Evolutionary conservation across 2,329 filamentous ascomycete genomes (phyloP).

Genomic region (Ustulina deusta): DNA sequence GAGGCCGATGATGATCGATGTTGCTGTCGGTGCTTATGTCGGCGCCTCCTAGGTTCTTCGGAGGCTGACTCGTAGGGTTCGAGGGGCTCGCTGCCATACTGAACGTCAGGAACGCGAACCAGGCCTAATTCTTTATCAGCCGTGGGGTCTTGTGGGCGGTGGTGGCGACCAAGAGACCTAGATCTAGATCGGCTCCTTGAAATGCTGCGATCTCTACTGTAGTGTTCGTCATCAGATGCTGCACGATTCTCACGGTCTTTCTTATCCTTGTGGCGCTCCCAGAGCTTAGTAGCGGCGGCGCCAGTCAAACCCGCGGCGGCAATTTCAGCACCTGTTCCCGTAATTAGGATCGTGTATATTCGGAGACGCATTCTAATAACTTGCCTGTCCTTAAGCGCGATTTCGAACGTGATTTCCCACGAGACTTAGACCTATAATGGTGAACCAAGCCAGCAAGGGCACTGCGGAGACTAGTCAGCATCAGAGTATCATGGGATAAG

Average conservation of each 20-base stretch:
- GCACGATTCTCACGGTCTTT: constrained; percentile 60
- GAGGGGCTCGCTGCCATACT: constrained; percentile 72
- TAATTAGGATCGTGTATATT: constrained; percentile 31
- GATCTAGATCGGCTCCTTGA: constrained; percentile 56
- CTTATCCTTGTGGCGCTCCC: constrained; percentile 71
- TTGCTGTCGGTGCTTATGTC: constrained; percentile 55
- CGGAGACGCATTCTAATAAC: constrained; percentile 23
- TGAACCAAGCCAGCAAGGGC: constrained; percentile 70
- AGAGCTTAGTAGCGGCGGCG: constrained; percentile 71
- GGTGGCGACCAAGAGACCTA: constrained; percentile 55
- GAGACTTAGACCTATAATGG: constrained; percentile 66
- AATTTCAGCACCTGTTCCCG: constrained; percentile 62
- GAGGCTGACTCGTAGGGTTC: constrained; percentile 63
- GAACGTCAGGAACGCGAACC: constrained; percentile 61
- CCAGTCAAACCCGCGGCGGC: constrained; percentile 70
- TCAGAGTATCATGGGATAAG: background rate
- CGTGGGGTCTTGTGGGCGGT: constrained; percentile 61
- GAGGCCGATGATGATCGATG: constrained; percentile 53
- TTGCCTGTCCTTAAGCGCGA: constrained; percentile 59
- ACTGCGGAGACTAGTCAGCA: constrained; percentile 46
- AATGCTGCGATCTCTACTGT: constrained; percentile 59
- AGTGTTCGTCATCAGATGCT: constrained; percentile 52
- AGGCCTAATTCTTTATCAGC: constrained; percentile 76
- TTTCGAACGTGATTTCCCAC: constrained; percentile 56
- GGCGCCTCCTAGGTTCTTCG: constrained; percentile 57